Evolutionary conservation across 495 filamentous ascomycete species (phyloP), one percentile per base, ranked within the genome.

Genomic region (Tuber aestivum): DNA sequence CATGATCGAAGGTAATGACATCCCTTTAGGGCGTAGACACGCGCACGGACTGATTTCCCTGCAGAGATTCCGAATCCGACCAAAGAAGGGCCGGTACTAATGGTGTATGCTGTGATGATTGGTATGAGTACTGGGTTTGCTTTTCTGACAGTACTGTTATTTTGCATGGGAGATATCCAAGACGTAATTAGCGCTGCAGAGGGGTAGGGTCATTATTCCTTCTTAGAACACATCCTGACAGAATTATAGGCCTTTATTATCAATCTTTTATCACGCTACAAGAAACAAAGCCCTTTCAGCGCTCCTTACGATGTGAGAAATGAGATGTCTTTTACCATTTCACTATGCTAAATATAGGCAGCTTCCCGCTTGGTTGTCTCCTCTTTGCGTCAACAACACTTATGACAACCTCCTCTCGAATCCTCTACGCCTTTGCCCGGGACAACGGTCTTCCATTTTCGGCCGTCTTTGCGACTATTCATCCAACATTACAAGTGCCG

Each of bases 381-480:
- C 83, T 94, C 0, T 93, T 94, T 79, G 91, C 91, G 10, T 87
- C 88, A 3, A 91, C 87, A 3, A 89, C 87, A 21, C 90, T 94
- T 78, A 92, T 93, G 90, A 92, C 91, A 5, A 93, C 92, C 16
- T 90, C 88, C 72, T 91, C 88, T 75, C 89, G 92, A 20, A 93
- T 94, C 91, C 89, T 89, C 41, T 94, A 91, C 76, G 91, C 92
- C 2, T 94, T 94, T 78, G 89, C 89, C 41, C 88, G 92, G 77
- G 92, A 94, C 78, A 88, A 90, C 20, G 92, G 91, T 37, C 86
- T 94, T 21, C 92, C 92, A 0, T 88, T 88, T 68, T 92, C 90
- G 21, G 84, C 82, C 1, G 85, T 90, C 82, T 90, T 94, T 78
- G 87, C 90, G 32, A 85, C 85, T 41, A 87, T 94, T 3, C 90